Conservation (phyloP, 345 rosid species). For the Punica granatum region DNA sequence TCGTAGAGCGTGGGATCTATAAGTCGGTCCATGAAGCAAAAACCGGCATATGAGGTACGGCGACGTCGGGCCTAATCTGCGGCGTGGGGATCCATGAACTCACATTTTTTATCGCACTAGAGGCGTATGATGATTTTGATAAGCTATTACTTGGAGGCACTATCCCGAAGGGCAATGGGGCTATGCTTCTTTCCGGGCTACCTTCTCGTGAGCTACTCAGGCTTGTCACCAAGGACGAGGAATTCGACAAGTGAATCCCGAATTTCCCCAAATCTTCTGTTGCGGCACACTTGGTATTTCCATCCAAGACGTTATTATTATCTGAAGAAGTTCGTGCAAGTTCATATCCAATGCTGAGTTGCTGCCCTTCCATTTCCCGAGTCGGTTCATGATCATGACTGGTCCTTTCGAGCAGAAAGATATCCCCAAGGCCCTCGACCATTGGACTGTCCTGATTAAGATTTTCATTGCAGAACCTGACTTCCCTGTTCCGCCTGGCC, state of each 20-base stretch:
- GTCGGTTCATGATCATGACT: slow-evolving; percentile 10
- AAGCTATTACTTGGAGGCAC: slow-evolving; percentile 21
- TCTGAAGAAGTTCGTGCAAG: neutral
- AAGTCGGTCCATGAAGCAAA: slow-evolving; percentile 86
- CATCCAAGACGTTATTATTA: neutral
- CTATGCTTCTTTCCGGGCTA: slow-evolving; percentile 43
- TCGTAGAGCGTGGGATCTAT: slow-evolving; percentile 11
- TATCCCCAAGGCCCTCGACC: slow-evolving; percentile 15
- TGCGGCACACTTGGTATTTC: neutral
- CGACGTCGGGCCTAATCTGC: neutral
- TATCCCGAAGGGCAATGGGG: slow-evolving; percentile 34
- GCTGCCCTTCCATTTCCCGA: neutral
- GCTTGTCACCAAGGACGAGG: slow-evolving; percentile 45
- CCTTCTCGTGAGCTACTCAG: slow-evolving; percentile 54
- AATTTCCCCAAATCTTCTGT: slow-evolving; percentile 19
- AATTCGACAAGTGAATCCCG: slow-evolving; percentile 29
- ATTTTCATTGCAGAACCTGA: slow-evolving; percentile 14
- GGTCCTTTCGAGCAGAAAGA: slow-evolving; percentile 16
- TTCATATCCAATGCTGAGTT: neutral
- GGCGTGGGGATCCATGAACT: neutral
- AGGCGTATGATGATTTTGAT: neutral
- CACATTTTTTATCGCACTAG: neutral
- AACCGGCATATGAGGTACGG: slow-evolving; percentile 63
- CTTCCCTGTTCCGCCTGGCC: slow-evolving; percentile 58
- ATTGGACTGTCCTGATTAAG: slow-evolving; percentile 5